Conservation (phyloP, 768 basidiomycete genomes). For the Fomitopsis serialis region DNA sequence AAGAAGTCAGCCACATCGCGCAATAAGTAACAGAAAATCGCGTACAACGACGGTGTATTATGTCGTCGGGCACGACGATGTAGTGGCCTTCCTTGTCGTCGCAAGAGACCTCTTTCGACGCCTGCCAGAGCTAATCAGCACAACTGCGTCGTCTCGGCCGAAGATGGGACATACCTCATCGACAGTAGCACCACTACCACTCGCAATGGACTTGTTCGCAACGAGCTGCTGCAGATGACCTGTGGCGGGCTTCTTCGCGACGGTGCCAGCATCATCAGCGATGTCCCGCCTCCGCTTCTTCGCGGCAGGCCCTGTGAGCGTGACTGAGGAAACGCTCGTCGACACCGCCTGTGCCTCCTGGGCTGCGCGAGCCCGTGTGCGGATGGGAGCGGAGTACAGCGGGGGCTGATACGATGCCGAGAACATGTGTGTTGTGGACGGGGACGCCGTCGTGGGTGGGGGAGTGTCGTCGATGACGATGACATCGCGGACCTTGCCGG, state of each 20-base stretch:
- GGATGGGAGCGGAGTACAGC: constrained; percentile 65
- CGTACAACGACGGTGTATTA: constrained; percentile 82
- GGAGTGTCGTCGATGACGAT: constrained; percentile 94
- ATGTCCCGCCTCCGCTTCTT: constrained; percentile 85
- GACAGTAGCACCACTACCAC: constrained; percentile 54
- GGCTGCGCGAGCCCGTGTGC: constrained; percentile 82
- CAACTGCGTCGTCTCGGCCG: constrained; percentile 21
- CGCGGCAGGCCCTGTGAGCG: constrained; percentile 60
- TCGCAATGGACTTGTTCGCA: constrained; percentile 62
- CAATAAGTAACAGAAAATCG: constrained; percentile 6
- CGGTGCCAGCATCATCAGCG: constrained; percentile 68
- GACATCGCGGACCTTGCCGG: constrained; percentile 75
- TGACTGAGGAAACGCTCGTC: constrained; percentile 56
- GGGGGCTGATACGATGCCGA: constrained; percentile 82
- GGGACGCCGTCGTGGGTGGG: constrained; percentile 74
- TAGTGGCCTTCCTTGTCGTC: constrained; percentile 99
- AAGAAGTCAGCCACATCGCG: neutral
- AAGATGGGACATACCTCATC: constrained; percentile 54
- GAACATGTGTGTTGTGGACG: constrained; percentile 59
- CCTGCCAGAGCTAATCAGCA: constrained; percentile 34
- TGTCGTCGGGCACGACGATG: constrained; percentile 88
- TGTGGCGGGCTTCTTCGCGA: constrained; percentile 56
- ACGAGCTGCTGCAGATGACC: constrained; percentile 45
- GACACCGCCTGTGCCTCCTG: constrained; percentile 80
- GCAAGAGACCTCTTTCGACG: constrained; percentile 69